These are phyloP conservation scores for Fusarium continuum DNA, from an alignment of 2,329 filamentous ascomycete species.

Conservation along the genomic window DNA sequence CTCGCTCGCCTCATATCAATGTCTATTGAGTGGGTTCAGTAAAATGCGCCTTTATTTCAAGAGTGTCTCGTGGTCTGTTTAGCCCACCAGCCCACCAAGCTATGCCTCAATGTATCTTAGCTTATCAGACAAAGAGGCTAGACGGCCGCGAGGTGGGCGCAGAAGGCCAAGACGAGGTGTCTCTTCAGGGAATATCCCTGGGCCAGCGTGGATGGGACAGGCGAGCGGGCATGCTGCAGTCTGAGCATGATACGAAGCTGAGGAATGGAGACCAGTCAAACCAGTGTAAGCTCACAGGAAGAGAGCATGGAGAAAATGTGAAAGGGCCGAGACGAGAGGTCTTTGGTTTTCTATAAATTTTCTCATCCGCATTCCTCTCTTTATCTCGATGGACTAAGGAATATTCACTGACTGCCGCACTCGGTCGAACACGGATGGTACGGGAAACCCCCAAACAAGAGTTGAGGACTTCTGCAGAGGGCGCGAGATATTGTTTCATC, in stretches of 20 bases:
- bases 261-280: slow-evolving; percentile 35
- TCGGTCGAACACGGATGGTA: slow-evolving; percentile 2
- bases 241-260: slow-evolving; percentile 27
- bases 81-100: slow-evolving; percentile 9
- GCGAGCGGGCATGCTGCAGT: background rate
- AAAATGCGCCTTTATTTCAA: slow-evolving; percentile 37
- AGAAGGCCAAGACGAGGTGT: slow-evolving; percentile 36
- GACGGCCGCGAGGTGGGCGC: slow-evolving; percentile 26
- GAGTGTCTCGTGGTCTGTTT: slow-evolving; percentile 37
- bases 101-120: slow-evolving; percentile 27
- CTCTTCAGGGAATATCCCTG: slow-evolving; percentile 45
- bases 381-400: background rate
- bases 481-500: slow-evolving; percentile 30
- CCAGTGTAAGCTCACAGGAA: slow-evolving; percentile 6
- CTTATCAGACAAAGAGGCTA: slow-evolving; percentile 32
- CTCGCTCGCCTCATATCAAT: slow-evolving; percentile 22
- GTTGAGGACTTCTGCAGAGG: slow-evolving; percentile 8
- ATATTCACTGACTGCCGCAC: background rate
- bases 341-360: slow-evolving; percentile 4
- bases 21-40: slow-evolving; percentile 9
- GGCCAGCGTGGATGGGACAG: slow-evolving; percentile 17
- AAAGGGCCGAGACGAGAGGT: slow-evolving; percentile 8
- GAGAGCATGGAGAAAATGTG: background rate
- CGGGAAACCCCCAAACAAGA: slow-evolving; percentile 11
- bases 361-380: slow-evolving; percentile 27